Base-by-base conservation (phyloP, 2,329 filamentous ascomycete species). In the Cercospora nicotianae region DNA sequence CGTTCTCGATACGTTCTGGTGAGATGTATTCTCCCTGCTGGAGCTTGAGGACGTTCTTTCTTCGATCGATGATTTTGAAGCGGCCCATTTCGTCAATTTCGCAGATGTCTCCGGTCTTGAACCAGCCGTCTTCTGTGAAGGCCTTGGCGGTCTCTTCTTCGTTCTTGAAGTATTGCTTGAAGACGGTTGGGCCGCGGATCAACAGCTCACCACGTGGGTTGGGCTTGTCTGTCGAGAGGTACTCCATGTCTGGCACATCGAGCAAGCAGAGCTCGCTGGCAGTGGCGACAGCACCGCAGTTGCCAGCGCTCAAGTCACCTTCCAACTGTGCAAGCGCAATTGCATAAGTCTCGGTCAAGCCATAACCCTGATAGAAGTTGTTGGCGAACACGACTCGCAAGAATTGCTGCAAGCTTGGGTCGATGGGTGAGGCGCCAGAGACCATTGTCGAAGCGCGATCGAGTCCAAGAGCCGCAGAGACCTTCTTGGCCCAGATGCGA, bases 21-120 rank as follows among this genome's bases (percentile, higher is more conserved):
- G 94, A 97, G 76, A 99, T 93, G 82, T 99, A 99, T 83, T 99
- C 95, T 79, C 95, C 95, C 81, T 99, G 95, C 0, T 94, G 90
- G 65, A 99, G 88, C 86, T 99, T 99, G 78, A 99, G 88, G n/a
- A 99, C 92, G 81, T 98, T 98, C 90, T 99, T 99, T 82, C 93
- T 90, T 75, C 95, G 93, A 81, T 99, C 95, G 75, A 99, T 90
- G 80, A 99, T 96, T 80, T 88, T 89, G 84, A 98, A 90, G 69
- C 94, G 92, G 70, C 95, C 95, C 77, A 91, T 81, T 73, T 89
- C 89, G 80, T 99, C 95, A 26, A 99, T 85, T 71, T 89, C 87
- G 76, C 89, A 92, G 72, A 99, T 94, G 76, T 99, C 95, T 65
- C 95, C 95, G 0, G 93, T 97, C 79, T 91, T 91, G 87, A 99